Percentiles rank a stretch among this genome's conserved stretches.
These are phyloP conservation scores for Ophiocordyceps australis DNA, from an alignment of 2,329 filamentous ascomycete species.

Conservation along the genomic window DNA sequence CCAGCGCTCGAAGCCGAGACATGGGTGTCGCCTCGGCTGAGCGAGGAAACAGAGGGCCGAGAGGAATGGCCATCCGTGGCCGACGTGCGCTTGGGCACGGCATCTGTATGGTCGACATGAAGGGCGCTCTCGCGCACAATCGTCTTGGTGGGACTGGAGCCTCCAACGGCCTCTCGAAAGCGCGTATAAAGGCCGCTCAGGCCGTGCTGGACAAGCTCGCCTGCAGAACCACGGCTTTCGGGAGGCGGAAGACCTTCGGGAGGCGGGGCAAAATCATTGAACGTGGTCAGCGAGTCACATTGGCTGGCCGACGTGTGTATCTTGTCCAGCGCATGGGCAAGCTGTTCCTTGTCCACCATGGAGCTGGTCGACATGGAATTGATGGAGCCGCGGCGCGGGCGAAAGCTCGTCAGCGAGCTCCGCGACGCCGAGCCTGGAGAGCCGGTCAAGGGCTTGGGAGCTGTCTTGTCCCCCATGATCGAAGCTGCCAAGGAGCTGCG, in stretches of 20 bases:
- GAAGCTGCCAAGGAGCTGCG: too few relatives aligned
- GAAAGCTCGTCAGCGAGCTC: conserved; percentile 12
- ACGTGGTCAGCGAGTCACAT: conserved; percentile 71
- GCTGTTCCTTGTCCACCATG: conserved; percentile 46
- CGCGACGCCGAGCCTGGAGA: conserved; percentile 9
- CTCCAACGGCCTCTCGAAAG: conserved; percentile 66
- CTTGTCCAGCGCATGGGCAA: conserved; percentile 63
- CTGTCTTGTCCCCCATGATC: conserved; percentile 12
- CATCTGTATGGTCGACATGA: conserved; percentile 12
- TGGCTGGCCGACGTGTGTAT: conserved; percentile 84
- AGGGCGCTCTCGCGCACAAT: conserved; percentile 11
- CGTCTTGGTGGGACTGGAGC: conserved; percentile 27
- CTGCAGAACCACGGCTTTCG: conserved; percentile 52
- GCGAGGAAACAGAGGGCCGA: conserved; percentile 20
- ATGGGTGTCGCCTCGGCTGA: conserved; percentile 21
- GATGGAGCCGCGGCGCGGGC: conserved; percentile 19
- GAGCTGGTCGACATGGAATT: conserved; percentile 21
- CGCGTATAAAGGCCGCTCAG: conserved; percentile 80
- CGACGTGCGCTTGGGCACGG: conserved; percentile 24
- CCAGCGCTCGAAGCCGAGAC: conserved; percentile 12
- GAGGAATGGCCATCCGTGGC: conserved; percentile 19
- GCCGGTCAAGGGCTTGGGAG: conserved; percentile 11
- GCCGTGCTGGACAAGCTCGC: conserved; percentile 66
- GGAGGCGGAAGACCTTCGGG: conserved; percentile 35
- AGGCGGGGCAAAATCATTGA: conserved; percentile 75